Evolutionary conservation across 805 yeast species (phyloP).

Genomic region (Danielozyma ontarioensis): DNA sequence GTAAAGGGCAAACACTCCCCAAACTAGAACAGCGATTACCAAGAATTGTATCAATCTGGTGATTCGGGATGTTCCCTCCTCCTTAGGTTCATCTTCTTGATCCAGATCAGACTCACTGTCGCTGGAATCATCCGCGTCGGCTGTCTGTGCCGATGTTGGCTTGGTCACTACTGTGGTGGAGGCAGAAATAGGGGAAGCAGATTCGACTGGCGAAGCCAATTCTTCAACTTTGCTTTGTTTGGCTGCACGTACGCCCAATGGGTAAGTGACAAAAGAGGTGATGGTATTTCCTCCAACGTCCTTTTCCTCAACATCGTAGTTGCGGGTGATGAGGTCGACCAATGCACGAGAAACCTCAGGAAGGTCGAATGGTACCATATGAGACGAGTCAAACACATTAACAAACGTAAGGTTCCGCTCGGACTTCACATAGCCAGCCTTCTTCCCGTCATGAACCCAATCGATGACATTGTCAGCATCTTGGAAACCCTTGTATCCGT

Average conservation of each 20-base stretch:
- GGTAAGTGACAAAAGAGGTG: slow-evolving; percentile 22
- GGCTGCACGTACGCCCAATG: slow-evolving; percentile 19
- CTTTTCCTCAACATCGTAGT: slow-evolving; percentile 18
- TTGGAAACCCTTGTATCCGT: slow-evolving; percentile 51
- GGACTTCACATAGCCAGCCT: slow-evolving; percentile 34
- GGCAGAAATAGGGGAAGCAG: slow-evolving; percentile 1
- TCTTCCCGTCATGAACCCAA: slow-evolving; percentile 42
- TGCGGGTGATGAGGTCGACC: slow-evolving; percentile 45
- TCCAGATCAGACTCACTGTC: slow-evolving; percentile 1
- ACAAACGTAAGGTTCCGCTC: slow-evolving; percentile 76
- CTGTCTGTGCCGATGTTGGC: neutral
- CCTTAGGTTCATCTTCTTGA: neutral
- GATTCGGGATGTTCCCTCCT: slow-evolving; percentile 15
- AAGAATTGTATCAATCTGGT: slow-evolving; percentile 36
- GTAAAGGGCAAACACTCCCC: slow-evolving; percentile 38
- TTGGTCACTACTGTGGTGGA: slow-evolving; percentile 2
- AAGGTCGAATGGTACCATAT: slow-evolving; percentile 89
- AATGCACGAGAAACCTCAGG: slow-evolving; percentile 68
- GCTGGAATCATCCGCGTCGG: neutral
- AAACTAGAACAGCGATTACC: slow-evolving; percentile 31
- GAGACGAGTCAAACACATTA: slow-evolving; percentile 71
- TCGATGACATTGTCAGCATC: slow-evolving; percentile 21
- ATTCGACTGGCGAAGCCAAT: neutral
- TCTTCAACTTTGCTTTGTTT: slow-evolving; percentile 1
- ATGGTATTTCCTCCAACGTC: slow-evolving; percentile 9